Evolutionary conservation across 371 early-diverging fungal genomes (phyloP), one percentile per base, ranked within the genome.

Genomic region (Syncephalastrum monosporum): DNA sequence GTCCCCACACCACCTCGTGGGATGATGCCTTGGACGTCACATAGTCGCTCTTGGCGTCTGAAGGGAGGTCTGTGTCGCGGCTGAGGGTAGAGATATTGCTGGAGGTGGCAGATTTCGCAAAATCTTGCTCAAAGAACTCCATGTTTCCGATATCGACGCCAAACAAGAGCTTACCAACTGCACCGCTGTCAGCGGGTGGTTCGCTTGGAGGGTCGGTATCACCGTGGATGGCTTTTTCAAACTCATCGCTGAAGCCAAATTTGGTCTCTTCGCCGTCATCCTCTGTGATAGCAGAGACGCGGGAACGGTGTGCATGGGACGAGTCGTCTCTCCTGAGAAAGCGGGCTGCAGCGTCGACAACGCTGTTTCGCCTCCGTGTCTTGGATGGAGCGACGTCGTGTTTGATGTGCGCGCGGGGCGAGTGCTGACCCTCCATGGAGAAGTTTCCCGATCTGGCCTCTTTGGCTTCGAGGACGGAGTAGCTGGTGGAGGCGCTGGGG

Each of bases 21-120:
- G 53, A 16, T 3, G 55, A 50, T 3, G 55, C 52, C 46, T 56
- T 55, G 16, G 56, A 51, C n/a, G 52, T 53, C 17, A 57, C 51
- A 50, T 56, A 56, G 38, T 65, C 68, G 51, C 73, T 72, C 46
- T 61, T 70, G 27, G 61, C 61, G 57, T 75, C 65, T 7, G 64
- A 50, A 5, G 41, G 27, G 6, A 48, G 21, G 16, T 16, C 27
- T 4, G 49, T 24, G 24, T 57, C 48, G 21, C 33, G 17, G 23
- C 43, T 53, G 7, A 44, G 49, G 5, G 42, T 50, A 5, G 56
- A 66, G 6, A 61, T 55, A n/a, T 50, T 61, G 43, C 61, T 58
- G 1, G 59, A 64, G 23, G 61, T 59, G 7, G 50, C 52, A 25
- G 60, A 68, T 50, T 46, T 54, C 6, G 45, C 17, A 16, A 53